phyloP scores from a whole-genome alignment of 164 flowering plant species.

The Paratinospora sagittata region DNA sequence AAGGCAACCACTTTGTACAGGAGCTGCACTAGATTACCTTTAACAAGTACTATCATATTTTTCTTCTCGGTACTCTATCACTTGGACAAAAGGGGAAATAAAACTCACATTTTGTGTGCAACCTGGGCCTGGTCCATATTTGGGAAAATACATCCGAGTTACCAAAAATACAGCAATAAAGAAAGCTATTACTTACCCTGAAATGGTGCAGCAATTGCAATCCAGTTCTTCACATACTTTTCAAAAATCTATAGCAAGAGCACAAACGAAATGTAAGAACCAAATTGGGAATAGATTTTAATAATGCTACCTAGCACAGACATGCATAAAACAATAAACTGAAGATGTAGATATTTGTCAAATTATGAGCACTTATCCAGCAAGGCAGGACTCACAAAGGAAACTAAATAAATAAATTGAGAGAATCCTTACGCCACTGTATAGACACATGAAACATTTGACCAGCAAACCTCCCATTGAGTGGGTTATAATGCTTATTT shows the following conservation, averaged over 20 bases:
- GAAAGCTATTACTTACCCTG: slow-evolving; percentile 42
- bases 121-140: background rate
- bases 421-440: slow-evolving; percentile 52
- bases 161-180: background rate
- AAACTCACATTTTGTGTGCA: background rate
- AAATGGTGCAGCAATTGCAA: slow-evolving; percentile 97
- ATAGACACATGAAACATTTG: slow-evolving; percentile 92
- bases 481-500: slow-evolving; percentile 74
- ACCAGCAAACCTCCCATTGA: slow-evolving; percentile 99
- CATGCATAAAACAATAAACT: background rate
- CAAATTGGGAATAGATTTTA: background rate
- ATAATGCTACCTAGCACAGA: background rate
- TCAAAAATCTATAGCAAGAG: slow-evolving; percentile 65
- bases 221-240: slow-evolving; percentile 95
- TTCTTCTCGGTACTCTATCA: too few relatives aligned
- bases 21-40: too few relatives aligned
- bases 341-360: background rate
- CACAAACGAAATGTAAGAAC: slow-evolving; percentile 13
- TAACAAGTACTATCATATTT: too few relatives aligned
- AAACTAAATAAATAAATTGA: background rate
- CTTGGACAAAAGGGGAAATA: background rate
- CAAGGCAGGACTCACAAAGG: background rate
- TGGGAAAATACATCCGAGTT: background rate
- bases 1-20: too few relatives aligned
- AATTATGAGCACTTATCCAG: background rate